A percentile compares a stretch with the other conserved stretches of the same genome.
Conservation (phyloP, 129 eudicot species). For the Scalesia atractyloides region DNA sequence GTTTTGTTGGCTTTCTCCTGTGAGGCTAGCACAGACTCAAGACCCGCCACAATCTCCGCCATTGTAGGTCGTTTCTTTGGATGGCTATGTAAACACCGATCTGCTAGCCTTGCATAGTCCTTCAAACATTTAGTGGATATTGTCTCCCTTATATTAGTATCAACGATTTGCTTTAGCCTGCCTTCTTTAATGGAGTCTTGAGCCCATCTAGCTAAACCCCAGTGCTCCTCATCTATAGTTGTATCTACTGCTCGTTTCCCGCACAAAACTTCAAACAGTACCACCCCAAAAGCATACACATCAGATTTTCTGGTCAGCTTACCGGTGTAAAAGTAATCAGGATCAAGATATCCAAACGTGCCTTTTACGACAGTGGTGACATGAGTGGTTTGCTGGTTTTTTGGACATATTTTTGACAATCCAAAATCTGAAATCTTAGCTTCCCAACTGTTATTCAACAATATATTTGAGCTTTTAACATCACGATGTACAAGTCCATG, state of each 20-base stretch:
- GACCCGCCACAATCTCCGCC: slow-evolving; percentile 25
- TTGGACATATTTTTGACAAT: slow-evolving; percentile 8
- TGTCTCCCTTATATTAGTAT: slow-evolving; percentile 24
- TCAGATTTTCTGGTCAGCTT: slow-evolving; percentile 31
- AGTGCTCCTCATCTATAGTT: slow-evolving; percentile 35
- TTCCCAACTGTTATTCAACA: neutral
- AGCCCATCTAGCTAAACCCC: slow-evolving; percentile 30
- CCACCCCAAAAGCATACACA: slow-evolving; percentile 37
- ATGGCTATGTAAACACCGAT: slow-evolving; percentile 28
- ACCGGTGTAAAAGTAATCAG: slow-evolving; percentile 27
- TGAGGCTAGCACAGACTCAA: slow-evolving; percentile 22
- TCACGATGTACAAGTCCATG: slow-evolving; percentile 19
- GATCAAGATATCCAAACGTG: slow-evolving; percentile 32
- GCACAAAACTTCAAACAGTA: slow-evolving; percentile 34
- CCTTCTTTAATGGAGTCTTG: slow-evolving; percentile 37
- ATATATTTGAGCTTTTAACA: slow-evolving; percentile 17
- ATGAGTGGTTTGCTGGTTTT: neutral
- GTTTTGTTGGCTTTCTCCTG: slow-evolving; percentile 7
- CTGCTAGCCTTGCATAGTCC: slow-evolving; percentile 32
- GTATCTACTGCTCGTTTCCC: slow-evolving; percentile 43
- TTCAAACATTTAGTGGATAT: slow-evolving; percentile 34
- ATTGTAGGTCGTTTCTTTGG: slow-evolving; percentile 31
- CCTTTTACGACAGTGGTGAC: slow-evolving; percentile 18
- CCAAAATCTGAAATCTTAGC: slow-evolving; percentile 26
- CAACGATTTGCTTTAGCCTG: slow-evolving; percentile 33